Evolutionary conservation across 2,329 filamentous ascomycete species (phyloP), one percentile per base, ranked within the genome.

Genomic region (Cladosporium sp.): DNA sequence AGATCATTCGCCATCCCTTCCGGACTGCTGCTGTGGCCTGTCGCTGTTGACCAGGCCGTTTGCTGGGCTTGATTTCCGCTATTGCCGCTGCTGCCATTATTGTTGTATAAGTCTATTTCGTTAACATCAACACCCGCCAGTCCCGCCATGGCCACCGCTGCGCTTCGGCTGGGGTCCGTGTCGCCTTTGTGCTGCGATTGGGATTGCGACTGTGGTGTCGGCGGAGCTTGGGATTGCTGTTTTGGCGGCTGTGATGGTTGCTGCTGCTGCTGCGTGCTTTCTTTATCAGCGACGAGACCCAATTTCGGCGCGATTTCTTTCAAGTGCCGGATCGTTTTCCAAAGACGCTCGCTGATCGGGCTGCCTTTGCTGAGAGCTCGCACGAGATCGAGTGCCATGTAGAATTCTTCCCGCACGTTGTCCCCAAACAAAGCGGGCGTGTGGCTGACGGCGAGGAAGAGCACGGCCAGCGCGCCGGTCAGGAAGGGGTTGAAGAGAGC

Each of bases 401-500:
- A 89, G 63, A 91, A 91, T 66, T 91, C 87, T 39, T 86, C 81
- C 15, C 86, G 78, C 56, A 85, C 89, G 19, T 76, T 68, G 8
- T 78, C 73, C 58, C 82, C 86, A 65, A 90, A 91, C 20, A 83
- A 78, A 0, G 85, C 78, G 0, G 87, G 86, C 0, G 85, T 85
- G 61, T 91, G 87, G 3, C 85, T 85, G 0, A 85, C 86, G 1
- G 86, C 87, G 1, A 91, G 76, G 63, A 91, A 90, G 11, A 91
- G 73, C 3, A 88, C 86, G 0, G 86, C 84, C 17, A 91, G 80
- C 1, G 85, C 84, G 0, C 85, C 87, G 1, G 85, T 83, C 17
- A 91, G 74, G 61, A 91, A 91, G 59, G 90, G 87, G 66, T 91
- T 86, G 70, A 89, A 90, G 64, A 89, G 86, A 6, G 85, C 81